These are phyloP conservation scores for Pseudoneurospora amorphoporcata DNA, from an alignment of 495 filamentous ascomycete genomes.

Conservation along the genomic window DNA sequence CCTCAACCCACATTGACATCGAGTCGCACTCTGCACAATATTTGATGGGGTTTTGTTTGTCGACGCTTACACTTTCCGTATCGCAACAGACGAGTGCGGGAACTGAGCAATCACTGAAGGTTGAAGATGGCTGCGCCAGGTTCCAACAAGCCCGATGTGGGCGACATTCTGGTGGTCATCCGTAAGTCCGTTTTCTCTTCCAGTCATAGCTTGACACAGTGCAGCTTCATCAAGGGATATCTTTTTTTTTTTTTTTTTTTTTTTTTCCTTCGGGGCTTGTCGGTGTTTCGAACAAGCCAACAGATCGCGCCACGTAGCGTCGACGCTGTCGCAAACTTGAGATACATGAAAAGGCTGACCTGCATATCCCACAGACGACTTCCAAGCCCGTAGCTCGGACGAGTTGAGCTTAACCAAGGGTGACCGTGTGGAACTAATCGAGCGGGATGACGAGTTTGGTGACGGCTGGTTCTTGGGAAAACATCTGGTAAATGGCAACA, in stretches of 20 bases:
- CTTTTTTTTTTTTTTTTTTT: not conserved
- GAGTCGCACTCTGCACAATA: not conserved
- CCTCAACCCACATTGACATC: not conserved
- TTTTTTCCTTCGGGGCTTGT: not conserved
- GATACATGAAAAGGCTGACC: conserved; percentile 9
- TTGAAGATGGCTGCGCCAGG: conserved; percentile 36
- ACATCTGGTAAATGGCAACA: conserved; percentile 62
- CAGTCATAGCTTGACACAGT: not conserved
- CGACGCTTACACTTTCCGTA: not conserved
- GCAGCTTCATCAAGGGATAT: not conserved
- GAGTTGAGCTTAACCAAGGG: conserved; percentile 82
- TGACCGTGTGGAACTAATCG: conserved; percentile 82
- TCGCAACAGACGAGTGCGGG: conserved; percentile 11
- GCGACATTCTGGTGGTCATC: conserved; percentile 63
- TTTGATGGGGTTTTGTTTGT: not conserved
- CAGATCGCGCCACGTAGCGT: not conserved
- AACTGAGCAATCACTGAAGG: conserved; percentile 4
- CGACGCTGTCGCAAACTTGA: not conserved
- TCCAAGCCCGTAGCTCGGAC: conserved; percentile 79
- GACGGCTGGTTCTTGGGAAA: conserved; percentile 96
- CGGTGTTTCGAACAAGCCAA: not conserved
- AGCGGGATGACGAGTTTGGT: conserved; percentile 93
- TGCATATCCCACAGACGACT: conserved; percentile 52
- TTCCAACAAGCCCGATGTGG: conserved; percentile 44
- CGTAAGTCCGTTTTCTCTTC: conserved; percentile 47